These are phyloP conservation scores for Zostera marina DNA, from an alignment of 116 monocot species.

Conservation along the genomic window DNA sequence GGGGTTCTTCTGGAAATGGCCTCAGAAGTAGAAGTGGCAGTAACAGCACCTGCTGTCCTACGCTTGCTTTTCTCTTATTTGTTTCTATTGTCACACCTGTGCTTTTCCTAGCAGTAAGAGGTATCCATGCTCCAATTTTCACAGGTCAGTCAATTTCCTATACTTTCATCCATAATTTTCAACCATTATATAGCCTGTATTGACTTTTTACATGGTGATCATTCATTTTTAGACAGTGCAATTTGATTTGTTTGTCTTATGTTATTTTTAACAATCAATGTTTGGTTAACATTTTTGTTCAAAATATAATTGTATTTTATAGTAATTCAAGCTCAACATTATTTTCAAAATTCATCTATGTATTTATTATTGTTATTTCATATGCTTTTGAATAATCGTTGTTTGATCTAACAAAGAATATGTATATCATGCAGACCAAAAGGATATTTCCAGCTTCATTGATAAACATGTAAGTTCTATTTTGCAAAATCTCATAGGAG, in stretches of 20 bases:
- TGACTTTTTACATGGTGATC: too few species aligned
- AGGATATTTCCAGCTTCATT: slow-evolving; percentile 12
- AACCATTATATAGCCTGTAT: background rate
- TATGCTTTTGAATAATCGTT: background rate
- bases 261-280: too few species aligned
- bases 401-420: background rate
- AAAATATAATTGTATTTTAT: background rate
- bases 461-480: slow-evolving; percentile 18
- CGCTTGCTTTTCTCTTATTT: slow-evolving; percentile 8
- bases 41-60: background rate
- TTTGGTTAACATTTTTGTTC: background rate
- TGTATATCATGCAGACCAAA: slow-evolving; percentile 23
- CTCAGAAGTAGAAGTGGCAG: slow-evolving; percentile 1
- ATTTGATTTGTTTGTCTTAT: too few species aligned
- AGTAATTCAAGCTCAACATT: background rate
- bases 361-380: background rate
- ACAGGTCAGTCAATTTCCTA: background rate
- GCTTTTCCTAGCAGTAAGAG: slow-evolving; percentile 4
- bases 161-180: background rate
- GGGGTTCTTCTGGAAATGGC: slow-evolving; percentile 4
- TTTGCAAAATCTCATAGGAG: background rate
- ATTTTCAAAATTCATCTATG: background rate
- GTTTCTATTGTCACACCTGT: slow-evolving; percentile 4
- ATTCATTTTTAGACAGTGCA: too few species aligned
- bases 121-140: background rate